Base-by-base conservation (phyloP, 1,284 basidiomycete genomes). In the Heterobasidion occidentale region DNA sequence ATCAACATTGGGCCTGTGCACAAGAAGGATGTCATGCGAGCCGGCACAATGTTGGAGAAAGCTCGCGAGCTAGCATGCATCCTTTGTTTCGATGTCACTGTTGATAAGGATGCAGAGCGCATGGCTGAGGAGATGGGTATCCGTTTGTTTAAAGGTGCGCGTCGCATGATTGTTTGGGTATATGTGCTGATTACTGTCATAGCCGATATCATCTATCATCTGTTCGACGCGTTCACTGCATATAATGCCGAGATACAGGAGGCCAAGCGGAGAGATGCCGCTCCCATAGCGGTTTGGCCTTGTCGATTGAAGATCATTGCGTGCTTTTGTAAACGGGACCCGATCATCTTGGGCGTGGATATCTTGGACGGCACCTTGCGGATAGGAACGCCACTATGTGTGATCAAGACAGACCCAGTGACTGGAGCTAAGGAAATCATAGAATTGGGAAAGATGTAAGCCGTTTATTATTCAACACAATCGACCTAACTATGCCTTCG, bases 1-100 rank as follows among this genome's bases (percentile, higher is more conserved):
- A 97, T 99, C 75, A 98, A 97, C 72, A 98, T 99, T 59, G 97
- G 97, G 9, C 96, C 97, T 14, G 92, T 99, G 11, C 92, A 95
- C 77, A 97, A 95, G 78, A 92, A 86, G 70, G 94, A 98, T 65
- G 83, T 99, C 58, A 94, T 97, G 86, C 90, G 94, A 56, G 78
- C 91, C 45, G 87, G 90, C 34, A 92, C 91, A 9, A 98, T 99
- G 94, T 74, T 99, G 65, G 96, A 99, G 73, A 94, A 90, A 69
- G 94, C 94, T 9, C 94, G 93, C 68, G 97, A 99, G 70, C 81
- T 97, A 51, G 94, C 96, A 2, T 92, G 92, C 68, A 91, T 99
- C 62, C 83, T 99, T 57, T 96, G 93, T 67, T 99, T 99, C 76
- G 97, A 99, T 71, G 97, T 99, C 19, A 71, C 87, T n/a, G 77